Evolutionary conservation across 768 basidiomycete species (phyloP).

Genomic region (Asterophora parasitica): DNA sequence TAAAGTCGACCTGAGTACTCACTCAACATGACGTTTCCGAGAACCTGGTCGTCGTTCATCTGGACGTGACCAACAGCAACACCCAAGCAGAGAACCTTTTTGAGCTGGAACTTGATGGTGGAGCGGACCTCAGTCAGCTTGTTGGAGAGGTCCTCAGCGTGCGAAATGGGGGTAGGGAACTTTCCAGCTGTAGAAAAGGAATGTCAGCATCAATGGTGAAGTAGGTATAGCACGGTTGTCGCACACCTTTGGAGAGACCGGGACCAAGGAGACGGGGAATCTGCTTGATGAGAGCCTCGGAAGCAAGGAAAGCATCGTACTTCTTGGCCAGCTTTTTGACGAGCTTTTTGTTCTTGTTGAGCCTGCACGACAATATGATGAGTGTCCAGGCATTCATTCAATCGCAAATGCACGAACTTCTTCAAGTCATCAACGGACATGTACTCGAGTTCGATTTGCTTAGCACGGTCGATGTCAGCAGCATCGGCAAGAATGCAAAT

Average conservation of each 20-base stretch:
- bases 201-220: background rate
- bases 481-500: constrained; percentile 99
- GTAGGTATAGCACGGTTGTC: background rate
- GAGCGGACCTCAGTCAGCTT: constrained; percentile 95
- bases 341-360: constrained; percentile 99
- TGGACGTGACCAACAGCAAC: constrained; percentile 97
- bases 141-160: constrained; percentile 82
- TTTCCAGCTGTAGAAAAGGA: constrained; percentile 68
- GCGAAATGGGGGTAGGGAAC: constrained; percentile 96
- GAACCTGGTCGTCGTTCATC: constrained; percentile 96
- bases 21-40: constrained; percentile 98
- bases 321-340: constrained; percentile 99
- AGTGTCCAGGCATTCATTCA: too few species aligned
- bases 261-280: constrained; percentile 99
- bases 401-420: constrained; percentile 55
- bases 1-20: constrained; percentile 22
- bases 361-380: constrained; percentile 35
- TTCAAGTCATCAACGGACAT: constrained; percentile 99
- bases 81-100: constrained; percentile 98
- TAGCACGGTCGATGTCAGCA: constrained; percentile 96
- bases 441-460: constrained; percentile 96
- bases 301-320: constrained; percentile 97
- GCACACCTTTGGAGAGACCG: constrained; percentile 94
- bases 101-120: constrained; percentile 99
- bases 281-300: constrained; percentile 98